Conservation (phyloP, 2,329 filamentous ascomycete genomes). For the Orbilia oligospora region DNA sequence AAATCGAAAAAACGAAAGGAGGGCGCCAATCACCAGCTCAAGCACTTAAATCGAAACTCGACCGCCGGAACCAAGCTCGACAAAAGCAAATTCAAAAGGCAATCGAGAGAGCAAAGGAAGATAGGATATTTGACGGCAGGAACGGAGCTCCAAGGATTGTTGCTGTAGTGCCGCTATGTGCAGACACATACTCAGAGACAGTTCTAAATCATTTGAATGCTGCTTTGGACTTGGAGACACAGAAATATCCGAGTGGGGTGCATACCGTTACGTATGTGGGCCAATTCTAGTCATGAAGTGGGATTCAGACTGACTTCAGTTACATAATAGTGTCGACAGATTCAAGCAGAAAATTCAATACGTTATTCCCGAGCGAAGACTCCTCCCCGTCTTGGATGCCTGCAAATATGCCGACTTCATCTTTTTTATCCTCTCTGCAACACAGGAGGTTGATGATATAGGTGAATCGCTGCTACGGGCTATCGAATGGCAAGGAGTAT, state of each 20-base stretch:
- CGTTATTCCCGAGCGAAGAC: conserved; percentile 75
- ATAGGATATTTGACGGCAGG: conserved; percentile 84
- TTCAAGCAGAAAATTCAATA: conserved; percentile 97
- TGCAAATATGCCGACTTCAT: conserved; percentile 93
- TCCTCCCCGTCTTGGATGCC: conserved; percentile 85
- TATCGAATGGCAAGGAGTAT: conserved; percentile 93
- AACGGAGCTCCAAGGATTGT: conserved; percentile 90
- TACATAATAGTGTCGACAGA: conserved; percentile 74
- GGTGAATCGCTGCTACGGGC: conserved; percentile 88
- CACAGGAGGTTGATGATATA: conserved; percentile 84
- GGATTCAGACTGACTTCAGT: neutral
- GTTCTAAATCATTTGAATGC: conserved; percentile 80
- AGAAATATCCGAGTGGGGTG: conserved; percentile 73
- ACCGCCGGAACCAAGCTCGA: conserved; percentile 93
- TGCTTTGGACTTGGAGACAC: conserved; percentile 82
- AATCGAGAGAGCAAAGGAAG: conserved; percentile 83
- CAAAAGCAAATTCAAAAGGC: conserved; percentile 88
- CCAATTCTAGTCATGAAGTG: neutral
- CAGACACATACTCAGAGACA: conserved; percentile 75
- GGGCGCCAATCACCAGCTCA: conserved; percentile 92
- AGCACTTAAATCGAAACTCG: conserved; percentile 96
- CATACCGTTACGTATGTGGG: conserved; percentile 66
- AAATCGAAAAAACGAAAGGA: conserved; percentile 71
- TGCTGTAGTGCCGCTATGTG: conserved; percentile 86
- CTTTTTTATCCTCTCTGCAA: conserved; percentile 84